phyloP scores from a whole-genome alignment of 306 rosid genomes.

The Cucumis melo region DNA sequence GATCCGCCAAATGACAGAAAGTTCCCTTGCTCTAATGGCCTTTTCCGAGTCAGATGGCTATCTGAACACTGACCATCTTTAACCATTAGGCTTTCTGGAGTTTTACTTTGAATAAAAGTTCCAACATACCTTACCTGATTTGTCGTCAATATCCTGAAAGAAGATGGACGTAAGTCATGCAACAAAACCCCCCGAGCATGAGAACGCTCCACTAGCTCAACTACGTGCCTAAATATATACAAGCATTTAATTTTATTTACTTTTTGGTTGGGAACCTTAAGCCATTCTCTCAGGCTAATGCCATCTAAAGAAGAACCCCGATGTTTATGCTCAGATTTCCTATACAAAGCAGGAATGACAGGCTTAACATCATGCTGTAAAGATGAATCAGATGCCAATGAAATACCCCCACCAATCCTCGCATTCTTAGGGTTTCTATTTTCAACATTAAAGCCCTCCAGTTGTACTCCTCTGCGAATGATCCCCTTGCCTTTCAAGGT shows the following conservation, averaged over 20 bases:
- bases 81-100: conserved; percentile 17
- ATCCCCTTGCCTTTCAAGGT: conserved; percentile 78
- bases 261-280: conserved; percentile 32
- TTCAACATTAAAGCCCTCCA: conserved; percentile 22
- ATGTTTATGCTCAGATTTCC: conserved; percentile 14
- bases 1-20: conserved; percentile 23
- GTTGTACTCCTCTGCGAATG: conserved; percentile 35
- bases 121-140: conserved; percentile 52
- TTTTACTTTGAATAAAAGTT: conserved; percentile 29
- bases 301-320: conserved; percentile 37
- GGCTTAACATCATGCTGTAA: conserved; percentile 21
- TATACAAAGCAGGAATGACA: conserved; percentile 20
- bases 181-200: conserved; percentile 61
- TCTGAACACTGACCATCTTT: conserved; percentile 29
- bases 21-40: conserved; percentile 32
- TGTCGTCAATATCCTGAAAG: conserved; percentile 39
- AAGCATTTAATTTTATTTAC: conserved; percentile 46
- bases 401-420: conserved; percentile 22
- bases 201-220: conserved; percentile 49
- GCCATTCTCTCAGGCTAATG: conserved; percentile 71
- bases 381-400: conserved; percentile 21
- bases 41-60: conserved; percentile 31
- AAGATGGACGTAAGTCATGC: conserved; percentile 58
- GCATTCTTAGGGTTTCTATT: conserved; percentile 24
- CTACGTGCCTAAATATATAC: conserved; percentile 55